These are phyloP conservation scores for Berkeleyomyces rouxiae DNA, from an alignment of 2,329 filamentous ascomycete species.

Conservation along the genomic window DNA sequence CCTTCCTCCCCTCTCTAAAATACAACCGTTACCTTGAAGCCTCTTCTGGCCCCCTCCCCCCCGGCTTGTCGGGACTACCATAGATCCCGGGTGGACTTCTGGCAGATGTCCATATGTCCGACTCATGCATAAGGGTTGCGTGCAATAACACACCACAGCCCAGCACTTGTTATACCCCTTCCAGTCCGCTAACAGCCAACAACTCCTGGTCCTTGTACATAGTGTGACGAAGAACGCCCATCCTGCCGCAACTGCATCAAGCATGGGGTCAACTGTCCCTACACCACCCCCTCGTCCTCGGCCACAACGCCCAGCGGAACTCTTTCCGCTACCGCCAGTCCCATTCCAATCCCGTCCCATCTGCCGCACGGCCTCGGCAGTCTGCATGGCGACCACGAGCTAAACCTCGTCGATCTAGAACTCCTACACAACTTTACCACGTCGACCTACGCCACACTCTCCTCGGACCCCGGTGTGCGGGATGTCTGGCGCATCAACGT, in stretches of 20 bases:
- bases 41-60: too few relatives aligned
- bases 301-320: conserved; percentile 6
- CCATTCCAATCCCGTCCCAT: neutral
- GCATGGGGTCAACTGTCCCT: conserved; percentile 17
- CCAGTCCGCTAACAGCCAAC: neutral
- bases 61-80: too few relatives aligned
- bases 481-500: conserved; percentile 31
- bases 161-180: neutral
- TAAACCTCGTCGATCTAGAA: conserved; percentile 31
- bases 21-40: neutral
- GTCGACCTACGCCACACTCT: conserved; percentile 31
- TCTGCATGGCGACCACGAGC: conserved; percentile 13
- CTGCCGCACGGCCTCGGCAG: neutral
- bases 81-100: too few relatives aligned
- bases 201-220: neutral
- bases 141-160: neutral
- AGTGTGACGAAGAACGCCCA: conserved; percentile 19
- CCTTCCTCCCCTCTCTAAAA: neutral
- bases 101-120: too few relatives aligned
- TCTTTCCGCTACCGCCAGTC: neutral
- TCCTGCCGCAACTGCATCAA: conserved; percentile 19
- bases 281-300: conserved; percentile 10
- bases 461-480: conserved; percentile 22
- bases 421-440: conserved; percentile 36
- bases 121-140: too few relatives aligned